Conservation (phyloP, 192 early-diverging fungal genomes). For the Rhizophagus clarus region DNA sequence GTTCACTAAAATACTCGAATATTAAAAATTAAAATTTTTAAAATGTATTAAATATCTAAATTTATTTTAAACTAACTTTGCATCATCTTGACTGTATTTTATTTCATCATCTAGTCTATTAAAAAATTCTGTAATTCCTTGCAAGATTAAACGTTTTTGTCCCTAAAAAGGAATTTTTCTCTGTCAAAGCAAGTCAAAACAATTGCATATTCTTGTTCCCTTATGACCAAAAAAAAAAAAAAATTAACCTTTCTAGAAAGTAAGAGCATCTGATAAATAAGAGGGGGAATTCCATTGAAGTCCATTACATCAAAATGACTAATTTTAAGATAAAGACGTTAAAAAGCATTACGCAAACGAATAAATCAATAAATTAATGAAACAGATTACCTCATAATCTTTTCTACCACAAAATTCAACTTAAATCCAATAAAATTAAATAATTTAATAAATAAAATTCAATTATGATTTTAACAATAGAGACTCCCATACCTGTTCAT, state of each 20-base stretch:
- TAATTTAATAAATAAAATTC: not conserved
- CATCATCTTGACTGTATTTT: not conserved
- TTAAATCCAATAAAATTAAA: not conserved
- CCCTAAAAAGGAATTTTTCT: slow-evolving; percentile 41
- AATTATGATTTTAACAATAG: not conserved
- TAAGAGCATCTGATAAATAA: slow-evolving; percentile 70
- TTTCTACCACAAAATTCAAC: slow-evolving; percentile 24
- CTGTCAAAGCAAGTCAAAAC: not conserved
- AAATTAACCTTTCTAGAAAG: slow-evolving; percentile 57
- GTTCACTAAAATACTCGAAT: not conserved
- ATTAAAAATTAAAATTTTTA: not conserved
- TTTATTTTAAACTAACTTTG: not conserved
- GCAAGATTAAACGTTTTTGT: slow-evolving; percentile 54
- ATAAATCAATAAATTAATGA: not conserved
- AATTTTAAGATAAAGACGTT: not conserved
- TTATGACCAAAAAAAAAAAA: not conserved
- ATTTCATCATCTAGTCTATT: slow-evolving; percentile 50
- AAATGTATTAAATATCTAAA: not conserved
- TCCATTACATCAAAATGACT: slow-evolving; percentile 53
- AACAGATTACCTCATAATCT: slow-evolving; percentile 42
- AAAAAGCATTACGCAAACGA: not conserved
- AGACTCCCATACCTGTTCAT: slow-evolving; percentile 36
- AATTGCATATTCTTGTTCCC: not conserved
- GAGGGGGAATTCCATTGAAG: slow-evolving; percentile 58
- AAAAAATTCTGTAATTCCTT: slow-evolving; percentile 61